A percentile compares a stretch with the other conserved stretches of the same genome.
These are phyloP conservation scores for Gyrodon lividus DNA, from an alignment of 768 basidiomycete species.

Conservation along the genomic window DNA sequence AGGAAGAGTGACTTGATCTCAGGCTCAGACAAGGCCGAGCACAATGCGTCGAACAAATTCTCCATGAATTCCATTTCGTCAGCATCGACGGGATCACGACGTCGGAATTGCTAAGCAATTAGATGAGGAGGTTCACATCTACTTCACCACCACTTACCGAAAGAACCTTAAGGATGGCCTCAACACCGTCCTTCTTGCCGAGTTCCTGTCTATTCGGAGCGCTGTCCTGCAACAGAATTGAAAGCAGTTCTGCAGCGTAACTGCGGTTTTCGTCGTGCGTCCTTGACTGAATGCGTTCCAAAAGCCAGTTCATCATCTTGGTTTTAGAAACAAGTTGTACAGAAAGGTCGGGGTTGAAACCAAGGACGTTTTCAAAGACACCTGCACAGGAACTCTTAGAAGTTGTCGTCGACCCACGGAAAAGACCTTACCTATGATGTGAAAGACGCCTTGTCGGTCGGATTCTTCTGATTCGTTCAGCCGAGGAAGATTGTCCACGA, in stretches of 20 bases:
- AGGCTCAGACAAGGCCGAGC: conserved; percentile 79
- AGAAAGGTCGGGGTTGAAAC: conserved; percentile 78
- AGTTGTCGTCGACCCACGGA: background rate
- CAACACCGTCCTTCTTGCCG: conserved; percentile 76
- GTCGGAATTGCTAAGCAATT: conserved; percentile 72
- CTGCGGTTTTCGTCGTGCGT: conserved; percentile 86
- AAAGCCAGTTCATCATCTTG: conserved; percentile 72
- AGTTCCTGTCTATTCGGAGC: conserved; percentile 65
- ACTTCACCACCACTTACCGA: conserved; percentile 57
- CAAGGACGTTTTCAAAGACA: conserved; percentile 90
- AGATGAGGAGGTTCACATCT: conserved; percentile 11
- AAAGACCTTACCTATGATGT: conserved; percentile 66
- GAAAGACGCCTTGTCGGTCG: conserved; percentile 90
- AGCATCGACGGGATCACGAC: conserved; percentile 76
- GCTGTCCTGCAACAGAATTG: conserved; percentile 82
- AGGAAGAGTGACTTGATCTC: conserved; percentile 80
- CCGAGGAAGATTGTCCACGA: conserved; percentile 85
- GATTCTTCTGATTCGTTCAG: conserved; percentile 91
- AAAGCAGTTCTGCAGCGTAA: conserved; percentile 92
- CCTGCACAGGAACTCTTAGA: conserved; percentile 42
- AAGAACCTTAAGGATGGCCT: conserved; percentile 68
- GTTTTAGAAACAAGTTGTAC: conserved; percentile 72
- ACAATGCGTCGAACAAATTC: conserved; percentile 88
- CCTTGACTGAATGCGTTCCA: conserved; percentile 71
- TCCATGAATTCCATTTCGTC: conserved; percentile 99